A percentile compares a stretch with the other conserved stretches of the same genome.
phyloP scores from a whole-genome alignment of 208 protist genomes.

The Phytomonas sp. region DNA sequence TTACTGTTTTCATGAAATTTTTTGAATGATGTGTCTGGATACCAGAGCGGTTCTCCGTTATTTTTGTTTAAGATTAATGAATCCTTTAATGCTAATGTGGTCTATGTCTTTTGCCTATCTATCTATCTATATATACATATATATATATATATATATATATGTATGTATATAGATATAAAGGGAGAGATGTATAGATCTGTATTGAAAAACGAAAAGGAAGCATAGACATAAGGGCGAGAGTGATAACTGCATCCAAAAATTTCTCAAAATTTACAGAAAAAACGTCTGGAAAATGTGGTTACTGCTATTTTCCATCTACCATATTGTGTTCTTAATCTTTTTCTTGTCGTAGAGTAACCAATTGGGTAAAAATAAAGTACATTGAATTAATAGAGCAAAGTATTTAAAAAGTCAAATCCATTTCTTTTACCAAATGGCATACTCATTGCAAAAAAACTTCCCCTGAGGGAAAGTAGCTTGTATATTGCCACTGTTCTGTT shows the following conservation, averaged over 20 bases:
- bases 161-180: not conserved
- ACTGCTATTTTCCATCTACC: not conserved
- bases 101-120: slow-evolving; percentile 3
- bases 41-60: not conserved
- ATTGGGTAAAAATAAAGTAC: slow-evolving; percentile 4
- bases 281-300: not conserved
- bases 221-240: slow-evolving; percentile 1
- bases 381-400: not conserved
- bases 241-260: slow-evolving; percentile 5
- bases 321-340: not conserved
- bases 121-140: not conserved
- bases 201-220: slow-evolving; percentile 7
- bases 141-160: slow-evolving; percentile 9
- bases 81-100: slow-evolving; percentile 3
- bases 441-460: not conserved
- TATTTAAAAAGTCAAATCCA: not conserved
- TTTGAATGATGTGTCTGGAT: not conserved
- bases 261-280: slow-evolving; percentile 7
- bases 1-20: not conserved
- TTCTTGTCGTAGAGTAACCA: not conserved
- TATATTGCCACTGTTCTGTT: slow-evolving; percentile 2
- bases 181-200: not conserved
- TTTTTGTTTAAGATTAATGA: not conserved
- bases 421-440: not conserved
- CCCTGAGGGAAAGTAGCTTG: not conserved